Conservation (phyloP, 768 basidiomycete genomes). For the Lactarius tabidus region DNA sequence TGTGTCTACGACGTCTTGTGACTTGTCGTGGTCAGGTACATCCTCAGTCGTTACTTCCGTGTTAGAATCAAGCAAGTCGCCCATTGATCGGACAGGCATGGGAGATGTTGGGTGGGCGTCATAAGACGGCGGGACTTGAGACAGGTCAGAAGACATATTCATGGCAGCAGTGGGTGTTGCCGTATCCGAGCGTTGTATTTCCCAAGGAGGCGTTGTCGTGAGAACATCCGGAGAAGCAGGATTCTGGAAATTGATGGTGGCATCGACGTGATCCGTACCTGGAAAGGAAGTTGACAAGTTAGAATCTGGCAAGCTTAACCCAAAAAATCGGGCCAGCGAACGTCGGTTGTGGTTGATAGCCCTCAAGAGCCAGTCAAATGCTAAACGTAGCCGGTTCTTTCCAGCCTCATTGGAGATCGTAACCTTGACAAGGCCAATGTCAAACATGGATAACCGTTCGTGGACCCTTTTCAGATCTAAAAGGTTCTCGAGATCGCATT, state of each 20-base stretch:
- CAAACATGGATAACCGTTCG: slow-evolving; percentile 52
- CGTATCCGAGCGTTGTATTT: slow-evolving; percentile 44
- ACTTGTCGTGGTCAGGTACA: slow-evolving; percentile 27
- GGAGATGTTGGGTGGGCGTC: slow-evolving; percentile 40
- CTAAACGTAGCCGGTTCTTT: slow-evolving; percentile 66
- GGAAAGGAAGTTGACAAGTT: not conserved
- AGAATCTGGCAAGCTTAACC: not conserved
- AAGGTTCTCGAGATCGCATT: slow-evolving; percentile 62
- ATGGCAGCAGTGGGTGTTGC: slow-evolving; percentile 45
- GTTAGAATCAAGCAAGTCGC: slow-evolving; percentile 43
- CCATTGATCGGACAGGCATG: slow-evolving; percentile 52
- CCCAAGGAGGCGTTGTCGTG: slow-evolving; percentile 50
- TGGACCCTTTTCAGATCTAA: slow-evolving; percentile 55
- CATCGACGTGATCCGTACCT: slow-evolving; percentile 24
- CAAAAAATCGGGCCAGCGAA: not conserved
- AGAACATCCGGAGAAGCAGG: slow-evolving; percentile 67
- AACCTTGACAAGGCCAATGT: slow-evolving; percentile 77
- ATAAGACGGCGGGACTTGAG: slow-evolving; percentile 13
- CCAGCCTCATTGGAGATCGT: slow-evolving; percentile 52
- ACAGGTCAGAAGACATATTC: slow-evolving; percentile 29
- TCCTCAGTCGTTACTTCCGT: slow-evolving; percentile 38
- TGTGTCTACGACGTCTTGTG: slow-evolving; percentile 19
- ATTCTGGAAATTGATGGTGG: slow-evolving; percentile 51
- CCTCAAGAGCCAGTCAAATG: slow-evolving; percentile 71
- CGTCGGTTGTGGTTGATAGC: slow-evolving; percentile 41